Evolutionary conservation across 2,329 filamentous ascomycete species (phyloP), one percentile per base, ranked within the genome.

Genomic region (Pseudogymnoascus sp.): DNA sequence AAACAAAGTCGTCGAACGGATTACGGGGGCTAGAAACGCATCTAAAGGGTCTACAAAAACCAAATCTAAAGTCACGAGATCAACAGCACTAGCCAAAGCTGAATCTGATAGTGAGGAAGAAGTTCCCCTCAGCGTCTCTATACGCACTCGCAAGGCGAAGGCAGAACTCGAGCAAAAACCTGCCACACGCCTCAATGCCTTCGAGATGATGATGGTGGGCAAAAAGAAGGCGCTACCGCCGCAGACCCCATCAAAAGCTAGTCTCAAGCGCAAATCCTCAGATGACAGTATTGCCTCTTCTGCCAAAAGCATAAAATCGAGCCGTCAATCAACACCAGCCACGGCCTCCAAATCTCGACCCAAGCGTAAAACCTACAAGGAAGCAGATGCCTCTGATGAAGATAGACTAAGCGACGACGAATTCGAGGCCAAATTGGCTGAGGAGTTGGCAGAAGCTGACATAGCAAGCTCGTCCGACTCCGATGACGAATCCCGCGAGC

Each of bases 391-490:
- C 0, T 83, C 83, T 1, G 84, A 87, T 40, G 82, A 85, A 31
- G 83, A 86, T 62, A 75, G 77, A 66, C 78, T 97, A 8, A 93
- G 89, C 5, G 93, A 98, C 66, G 84, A 89, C 31, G 88, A 91
- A 67, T 98, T 95, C 71, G 93, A 96, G 73, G 82, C 86, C 0
- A 89, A 89, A 67, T 79, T 96, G 1, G 88, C 89, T 5, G 79
- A 86, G 2, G 85, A 89, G 65, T 76, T 86, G 24, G 77, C 74
- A 1, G 72, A 76, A 0, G 76, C 78, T 10, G 76, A 81, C 0
- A 71, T 74, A 0, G 74, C 77, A 0, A 66, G 11, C 68, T 66
- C 53, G 67, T 65, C 6, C 56, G 67, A 43, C 70, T 67, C 60
- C 40, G 71, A 73, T 11, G 69, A 70, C 0, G 87, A 89, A 66